phyloP scores from a whole-genome alignment of 2,329 filamentous ascomycete species.

The Epicoccum nigrum region DNA sequence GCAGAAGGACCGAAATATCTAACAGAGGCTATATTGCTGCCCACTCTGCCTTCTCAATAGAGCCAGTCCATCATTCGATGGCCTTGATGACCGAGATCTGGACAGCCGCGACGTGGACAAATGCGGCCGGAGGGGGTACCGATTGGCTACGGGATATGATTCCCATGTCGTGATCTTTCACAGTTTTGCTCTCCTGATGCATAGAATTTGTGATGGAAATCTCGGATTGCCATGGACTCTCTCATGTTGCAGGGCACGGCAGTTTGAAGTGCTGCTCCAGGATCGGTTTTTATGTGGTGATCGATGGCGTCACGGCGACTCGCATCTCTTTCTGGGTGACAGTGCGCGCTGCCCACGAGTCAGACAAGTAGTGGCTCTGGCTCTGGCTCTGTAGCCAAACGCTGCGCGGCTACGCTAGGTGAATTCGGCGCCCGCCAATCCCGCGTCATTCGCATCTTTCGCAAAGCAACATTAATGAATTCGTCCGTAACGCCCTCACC shows the following conservation, averaged over 20 bases:
- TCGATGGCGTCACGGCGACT: slow-evolving; percentile 15
- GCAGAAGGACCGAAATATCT: slow-evolving; percentile 10
- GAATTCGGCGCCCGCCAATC: slow-evolving; percentile 9
- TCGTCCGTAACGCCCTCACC: slow-evolving; percentile 15
- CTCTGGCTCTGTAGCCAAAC: slow-evolving; percentile 1
- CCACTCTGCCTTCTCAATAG: neutral
- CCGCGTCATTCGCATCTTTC: slow-evolving; percentile 16
- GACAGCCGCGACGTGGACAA: slow-evolving; percentile 1
- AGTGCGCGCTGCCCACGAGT: slow-evolving; percentile 11
- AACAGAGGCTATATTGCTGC: no score
- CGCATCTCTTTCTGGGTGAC: slow-evolving; percentile 2
- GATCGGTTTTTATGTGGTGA: slow-evolving; percentile 17
- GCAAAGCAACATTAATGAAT: slow-evolving; percentile 10
- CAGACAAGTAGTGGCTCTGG: no score
- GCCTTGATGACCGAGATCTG: neutral
- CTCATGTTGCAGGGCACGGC: slow-evolving; percentile 2
- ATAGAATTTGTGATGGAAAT: slow-evolving; percentile 5
- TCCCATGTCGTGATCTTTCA: neutral
- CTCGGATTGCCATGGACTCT: slow-evolving; percentile 6
- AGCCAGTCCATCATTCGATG: slow-evolving; percentile 1
- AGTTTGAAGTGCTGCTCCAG: neutral
- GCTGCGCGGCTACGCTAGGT: slow-evolving; percentile 11
- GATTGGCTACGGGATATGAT: slow-evolving; percentile 6
- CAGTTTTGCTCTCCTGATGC: slow-evolving; percentile 8
- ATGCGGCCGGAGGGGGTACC: slow-evolving; percentile 1